phyloP scores from a whole-genome alignment of 192 early-diverging fungal species.

The Coemansia erecta region DNA sequence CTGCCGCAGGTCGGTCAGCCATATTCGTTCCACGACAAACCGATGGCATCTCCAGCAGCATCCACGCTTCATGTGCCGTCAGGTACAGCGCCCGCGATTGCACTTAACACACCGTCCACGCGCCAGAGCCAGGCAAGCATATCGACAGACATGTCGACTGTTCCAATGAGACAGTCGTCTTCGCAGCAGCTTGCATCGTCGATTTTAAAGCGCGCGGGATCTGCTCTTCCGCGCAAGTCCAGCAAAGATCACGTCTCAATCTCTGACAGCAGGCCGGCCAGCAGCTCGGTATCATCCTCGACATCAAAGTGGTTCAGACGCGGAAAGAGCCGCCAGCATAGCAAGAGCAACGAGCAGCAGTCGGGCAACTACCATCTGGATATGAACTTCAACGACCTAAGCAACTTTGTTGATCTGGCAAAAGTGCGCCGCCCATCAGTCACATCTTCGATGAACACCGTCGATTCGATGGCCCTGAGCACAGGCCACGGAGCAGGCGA shows the following conservation, averaged over 20 bases:
- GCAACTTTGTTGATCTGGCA: slow-evolving; percentile 49
- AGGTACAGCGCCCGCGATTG: slow-evolving; percentile 4
- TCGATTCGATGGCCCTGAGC: slow-evolving; percentile 36
- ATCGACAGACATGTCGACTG: slow-evolving; percentile 1
- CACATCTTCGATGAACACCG: slow-evolving; percentile 45
- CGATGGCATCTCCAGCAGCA: not conserved
- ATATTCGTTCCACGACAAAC: slow-evolving; percentile 30
- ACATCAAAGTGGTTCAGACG: slow-evolving; percentile 47
- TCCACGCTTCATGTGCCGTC: not conserved
- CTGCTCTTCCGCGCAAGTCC: slow-evolving; percentile 21
- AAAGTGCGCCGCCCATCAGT: slow-evolving; percentile 50
- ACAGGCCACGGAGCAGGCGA: slow-evolving; percentile 28
- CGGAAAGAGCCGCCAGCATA: slow-evolving; percentile 22
- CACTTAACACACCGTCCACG: slow-evolving; percentile 19
- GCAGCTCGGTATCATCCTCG: slow-evolving; percentile 15
- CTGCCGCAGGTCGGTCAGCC: slow-evolving; percentile 36
- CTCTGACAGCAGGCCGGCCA: slow-evolving; percentile 10
- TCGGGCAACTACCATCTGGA: slow-evolving; percentile 43
- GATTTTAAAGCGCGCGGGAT: slow-evolving; percentile 35
- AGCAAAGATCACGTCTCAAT: slow-evolving; percentile 13
- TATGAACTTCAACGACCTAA: slow-evolving; percentile 51
- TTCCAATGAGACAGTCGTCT: slow-evolving; percentile 3
- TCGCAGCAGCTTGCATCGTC: slow-evolving; percentile 23
- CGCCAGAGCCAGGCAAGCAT: slow-evolving; percentile 42
- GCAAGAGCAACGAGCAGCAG: slow-evolving; percentile 16